Evolutionary conservation across 306 rosid species (phyloP), one percentile per base, ranked within the genome.

Genomic region (Dryas alaskensis): DNA sequence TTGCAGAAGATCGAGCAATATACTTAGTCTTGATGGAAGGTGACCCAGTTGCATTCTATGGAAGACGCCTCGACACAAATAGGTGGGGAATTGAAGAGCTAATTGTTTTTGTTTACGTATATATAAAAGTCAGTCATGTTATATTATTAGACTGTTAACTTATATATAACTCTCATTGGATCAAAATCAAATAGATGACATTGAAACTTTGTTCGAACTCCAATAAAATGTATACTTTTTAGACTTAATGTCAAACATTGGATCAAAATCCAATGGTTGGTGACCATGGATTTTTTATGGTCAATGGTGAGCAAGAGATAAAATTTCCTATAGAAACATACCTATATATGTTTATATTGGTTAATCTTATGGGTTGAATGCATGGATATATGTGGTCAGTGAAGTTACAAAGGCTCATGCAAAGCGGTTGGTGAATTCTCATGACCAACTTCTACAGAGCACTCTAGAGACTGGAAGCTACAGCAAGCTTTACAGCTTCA

Each of bases 11-110:
- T 39, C 72, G 88, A 73, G 84, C 78, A 3, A 77, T 87, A 50
- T 92, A 83, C 81, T 59, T 92, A 73, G 97, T 92, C 67, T 79
- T 87, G 63, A 72, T 92, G 86, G 92, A 86, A 69, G 92, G 82
- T 72, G 82, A 85, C 1, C 81, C 81, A 0, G 51, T 75, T 77
- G 86, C 92, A 45, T 89, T 92, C 76, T 82, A 76, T 67, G 59
- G 61, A 73, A 48, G 81, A 6, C 86, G 2, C 55, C 4, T 71
- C 39, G 14, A 74, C 37, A 72, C 44, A 62, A 67, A 19, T 47
- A 57, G 72, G 75, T 68, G 55, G 55, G 17, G 37, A 31, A 52
- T 11, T 39, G 31, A 31, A 16, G 46, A n/a, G 31, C 9, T 27
- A 45, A 67, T 4, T 27, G 59, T 67, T 10, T 3, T 10, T 22